Conservation (phyloP, 73 alveolate species). For the Paramecium pentaurelia region DNA sequence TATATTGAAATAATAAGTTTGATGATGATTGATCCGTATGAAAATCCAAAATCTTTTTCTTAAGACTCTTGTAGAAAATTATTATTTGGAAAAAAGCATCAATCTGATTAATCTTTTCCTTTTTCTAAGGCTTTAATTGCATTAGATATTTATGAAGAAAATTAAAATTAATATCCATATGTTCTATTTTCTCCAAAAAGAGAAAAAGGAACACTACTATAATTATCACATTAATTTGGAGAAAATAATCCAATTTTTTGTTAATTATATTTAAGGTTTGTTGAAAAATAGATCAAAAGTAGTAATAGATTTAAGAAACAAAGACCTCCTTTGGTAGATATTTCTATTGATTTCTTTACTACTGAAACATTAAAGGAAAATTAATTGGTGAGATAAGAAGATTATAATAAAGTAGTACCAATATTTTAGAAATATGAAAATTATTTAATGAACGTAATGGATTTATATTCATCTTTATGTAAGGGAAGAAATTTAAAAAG, state of each 20-base stretch:
- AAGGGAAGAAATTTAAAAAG: constrained; percentile 46
- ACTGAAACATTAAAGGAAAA: not conserved
- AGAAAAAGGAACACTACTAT: not conserved
- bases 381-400: not conserved
- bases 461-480: constrained; percentile 11
- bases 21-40: constrained; percentile 43
- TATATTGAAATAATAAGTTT: constrained; percentile 16
- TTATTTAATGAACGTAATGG: not conserved
- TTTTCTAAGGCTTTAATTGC: not conserved
- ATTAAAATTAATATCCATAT: not conserved
- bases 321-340: not conserved
- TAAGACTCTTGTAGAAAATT: not conserved
- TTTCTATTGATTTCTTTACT: not conserved
- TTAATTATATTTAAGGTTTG: not conserved
- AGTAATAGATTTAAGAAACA: not conserved
- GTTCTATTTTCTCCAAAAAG: not conserved
- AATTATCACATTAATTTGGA: not conserved
- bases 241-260: not conserved
- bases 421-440: constrained; percentile 14
- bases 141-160: not conserved
- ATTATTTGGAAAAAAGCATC: not conserved
- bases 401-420: not conserved
- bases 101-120: not conserved
- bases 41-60: constrained; percentile 21
- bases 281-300: not conserved